phyloP scores from a whole-genome alignment of 2,329 filamentous ascomycete species.

The Penicillium decumbens region DNA sequence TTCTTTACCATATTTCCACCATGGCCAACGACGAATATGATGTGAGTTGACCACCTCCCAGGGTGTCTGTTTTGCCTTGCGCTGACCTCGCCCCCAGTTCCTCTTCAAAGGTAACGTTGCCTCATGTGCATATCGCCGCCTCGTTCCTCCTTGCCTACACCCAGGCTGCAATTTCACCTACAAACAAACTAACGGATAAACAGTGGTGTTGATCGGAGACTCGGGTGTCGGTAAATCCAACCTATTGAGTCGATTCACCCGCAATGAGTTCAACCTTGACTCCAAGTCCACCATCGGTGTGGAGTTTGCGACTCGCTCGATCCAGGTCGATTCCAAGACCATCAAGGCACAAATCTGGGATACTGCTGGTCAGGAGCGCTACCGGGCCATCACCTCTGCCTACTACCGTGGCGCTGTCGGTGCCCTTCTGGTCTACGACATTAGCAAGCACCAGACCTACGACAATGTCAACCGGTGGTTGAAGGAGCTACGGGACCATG shows the following conservation, averaged over 20 bases:
- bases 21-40: conserved; percentile 99
- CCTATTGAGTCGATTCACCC: conserved; percentile 97
- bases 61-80: conserved; percentile 14
- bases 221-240: conserved; percentile 99
- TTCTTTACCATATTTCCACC: conserved; percentile 23
- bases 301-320: conserved; percentile 96
- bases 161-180: background rate
- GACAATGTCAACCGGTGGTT: conserved; percentile 98
- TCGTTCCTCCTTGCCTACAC: conserved; percentile 15
- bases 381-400: conserved; percentile 96
- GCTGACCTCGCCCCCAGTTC: conserved; percentile 59
- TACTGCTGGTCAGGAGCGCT: conserved; percentile 96
- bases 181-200: conserved; percentile 22
- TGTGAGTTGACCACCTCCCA: conserved; percentile 56
- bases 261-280: conserved; percentile 99
- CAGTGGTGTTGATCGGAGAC: conserved; percentile 98
- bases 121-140: conserved; percentile 20
- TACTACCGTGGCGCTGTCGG: conserved; percentile 98
- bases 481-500: conserved; percentile 96
- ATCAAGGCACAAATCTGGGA: conserved; percentile 99
- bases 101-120: conserved; percentile 85
- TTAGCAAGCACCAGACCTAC: conserved; percentile 99
- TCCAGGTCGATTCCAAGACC: conserved; percentile 98
- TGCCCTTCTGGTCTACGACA: conserved; percentile 96
- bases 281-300: conserved; percentile 99